Conservation (phyloP, 768 basidiomycete genomes). For the Mycena crocata region DNA sequence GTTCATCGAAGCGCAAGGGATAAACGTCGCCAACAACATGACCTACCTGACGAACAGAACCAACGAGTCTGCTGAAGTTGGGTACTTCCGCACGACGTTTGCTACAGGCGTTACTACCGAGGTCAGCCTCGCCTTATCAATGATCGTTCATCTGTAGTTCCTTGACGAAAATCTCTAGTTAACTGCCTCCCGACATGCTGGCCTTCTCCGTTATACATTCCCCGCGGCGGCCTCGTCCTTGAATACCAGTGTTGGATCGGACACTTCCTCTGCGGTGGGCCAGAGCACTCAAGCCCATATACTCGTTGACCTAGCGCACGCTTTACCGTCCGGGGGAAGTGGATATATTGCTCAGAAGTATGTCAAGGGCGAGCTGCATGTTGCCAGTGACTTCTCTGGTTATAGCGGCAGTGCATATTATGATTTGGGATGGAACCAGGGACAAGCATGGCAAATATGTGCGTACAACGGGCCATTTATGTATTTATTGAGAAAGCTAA, state of each 20-base stretch:
- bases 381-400: conserved; percentile 7
- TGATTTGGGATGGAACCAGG: conserved; percentile 13
- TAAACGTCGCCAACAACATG: conserved; percentile 9
- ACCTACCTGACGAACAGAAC: conserved; percentile 11
- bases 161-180: background rate
- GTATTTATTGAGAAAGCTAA: background rate
- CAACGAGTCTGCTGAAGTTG: conserved; percentile 7
- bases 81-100: conserved; percentile 13
- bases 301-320: conserved; percentile 8
- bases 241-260: background rate
- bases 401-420: conserved; percentile 6
- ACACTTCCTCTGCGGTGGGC: background rate
- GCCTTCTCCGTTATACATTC: background rate
- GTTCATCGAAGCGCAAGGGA: conserved; percentile 1
- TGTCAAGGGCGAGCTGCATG: conserved; percentile 17
- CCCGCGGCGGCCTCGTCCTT: background rate
- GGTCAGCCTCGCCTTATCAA: background rate
- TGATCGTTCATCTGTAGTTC: background rate
- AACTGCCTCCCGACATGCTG: conserved; percentile 10
- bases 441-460: conserved; percentile 14
- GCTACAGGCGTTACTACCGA: conserved; percentile 13
- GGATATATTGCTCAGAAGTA: conserved; percentile 12
- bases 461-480: background rate
- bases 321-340: conserved; percentile 1
- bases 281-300: conserved; percentile 1